Evolutionary conservation across 1,284 basidiomycete species (phyloP).

Genomic region (Cryptococcus sp.): DNA sequence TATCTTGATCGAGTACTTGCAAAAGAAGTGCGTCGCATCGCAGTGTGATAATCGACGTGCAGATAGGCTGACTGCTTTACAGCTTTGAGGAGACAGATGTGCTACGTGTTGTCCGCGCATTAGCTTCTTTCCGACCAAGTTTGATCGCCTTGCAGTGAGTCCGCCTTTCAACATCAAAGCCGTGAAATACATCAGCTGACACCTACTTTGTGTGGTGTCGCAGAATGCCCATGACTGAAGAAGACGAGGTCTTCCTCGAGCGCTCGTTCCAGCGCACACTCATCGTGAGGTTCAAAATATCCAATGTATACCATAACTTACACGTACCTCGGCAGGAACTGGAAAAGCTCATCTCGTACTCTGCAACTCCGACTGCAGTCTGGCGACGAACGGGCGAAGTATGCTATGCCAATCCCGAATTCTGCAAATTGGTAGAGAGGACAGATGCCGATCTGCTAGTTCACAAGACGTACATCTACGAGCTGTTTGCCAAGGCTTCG

Average conservation of each 20-base stretch:
- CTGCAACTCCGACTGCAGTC: slow-evolving; percentile 98
- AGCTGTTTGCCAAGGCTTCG: slow-evolving; percentile 86
- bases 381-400: slow-evolving; percentile 98
- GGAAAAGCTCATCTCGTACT: slow-evolving; percentile 94
- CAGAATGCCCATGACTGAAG: slow-evolving; percentile 82
- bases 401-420: slow-evolving; percentile 92
- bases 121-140: slow-evolving; percentile 92
- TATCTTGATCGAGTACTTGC: slow-evolving; percentile 87
- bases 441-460: slow-evolving; percentile 77
- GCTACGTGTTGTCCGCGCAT: slow-evolving; percentile 85
- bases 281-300: slow-evolving; percentile 61
- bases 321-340: slow-evolving; percentile 66
- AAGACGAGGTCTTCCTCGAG: slow-evolving; percentile 94
- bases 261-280: slow-evolving; percentile 91
- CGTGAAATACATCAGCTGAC: too few relatives aligned
- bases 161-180: too few relatives aligned
- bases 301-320: too few relatives aligned
- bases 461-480: slow-evolving; percentile 80
- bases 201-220: neutral
- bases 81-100: slow-evolving; percentile 97
- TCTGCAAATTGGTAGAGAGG: slow-evolving; percentile 91
- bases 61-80: too few relatives aligned
- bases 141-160: slow-evolving; percentile 82
- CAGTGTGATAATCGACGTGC: slow-evolving; percentile 33
- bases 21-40: slow-evolving; percentile 62